A percentile compares a stretch with the other conserved stretches of the same genome.
Conservation (phyloP, 768 basidiomycete species). For the Porpolomopsis calyptriformis region DNA sequence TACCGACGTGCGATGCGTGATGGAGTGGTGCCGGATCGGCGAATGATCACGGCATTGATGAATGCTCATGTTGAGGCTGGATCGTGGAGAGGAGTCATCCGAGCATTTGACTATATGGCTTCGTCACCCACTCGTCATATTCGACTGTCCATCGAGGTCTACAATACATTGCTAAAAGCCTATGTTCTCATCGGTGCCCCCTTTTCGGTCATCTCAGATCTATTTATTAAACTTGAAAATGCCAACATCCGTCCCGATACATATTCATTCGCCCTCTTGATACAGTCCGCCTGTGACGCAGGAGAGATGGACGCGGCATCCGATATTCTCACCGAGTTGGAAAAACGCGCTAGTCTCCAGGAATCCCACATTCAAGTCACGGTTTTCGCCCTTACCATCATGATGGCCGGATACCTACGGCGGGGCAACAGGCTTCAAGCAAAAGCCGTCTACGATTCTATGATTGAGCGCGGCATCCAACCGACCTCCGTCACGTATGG, state of each 20-base stretch:
- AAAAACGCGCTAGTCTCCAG: constrained; percentile 29
- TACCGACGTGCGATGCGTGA: constrained; percentile 55
- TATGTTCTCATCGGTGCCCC: constrained; percentile 76
- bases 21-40: constrained; percentile 50
- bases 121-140: constrained; percentile 24
- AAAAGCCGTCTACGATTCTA: constrained; percentile 58
- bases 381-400: constrained; percentile 56
- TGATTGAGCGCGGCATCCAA: constrained; percentile 51
- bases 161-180: constrained; percentile 75
- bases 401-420: constrained; percentile 66
- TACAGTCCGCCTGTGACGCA: constrained; percentile 74
- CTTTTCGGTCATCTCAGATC: constrained; percentile 44
- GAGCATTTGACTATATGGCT: constrained; percentile 53
- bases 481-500: constrained; percentile 62
- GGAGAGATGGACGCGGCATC: constrained; percentile 52
- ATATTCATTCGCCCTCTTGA: constrained; percentile 60
- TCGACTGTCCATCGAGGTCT: constrained; percentile 46
- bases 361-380: constrained; percentile 34
- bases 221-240: constrained; percentile 49
- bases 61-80: constrained; percentile 75
- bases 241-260: constrained; percentile 45
- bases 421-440: constrained; percentile 42
- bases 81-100: constrained; percentile 66
- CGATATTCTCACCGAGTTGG: constrained; percentile 62
- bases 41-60: constrained; percentile 65